Evolutionary conservation across 192 early-diverging fungal genomes (phyloP).

Genomic region (Coemansia sp.): DNA sequence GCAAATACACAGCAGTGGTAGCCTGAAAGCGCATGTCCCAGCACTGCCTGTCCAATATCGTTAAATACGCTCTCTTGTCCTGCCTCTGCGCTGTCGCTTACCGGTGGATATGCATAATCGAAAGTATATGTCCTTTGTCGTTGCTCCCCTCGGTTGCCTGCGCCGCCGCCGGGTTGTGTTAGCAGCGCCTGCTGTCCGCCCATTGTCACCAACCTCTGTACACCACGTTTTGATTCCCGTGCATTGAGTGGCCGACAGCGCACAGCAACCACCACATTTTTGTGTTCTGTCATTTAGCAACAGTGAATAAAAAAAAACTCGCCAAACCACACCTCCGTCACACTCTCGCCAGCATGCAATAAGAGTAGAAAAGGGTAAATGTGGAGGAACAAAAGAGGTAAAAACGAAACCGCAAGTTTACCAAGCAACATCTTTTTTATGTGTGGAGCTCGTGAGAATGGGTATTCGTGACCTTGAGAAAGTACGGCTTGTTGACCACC

Average conservation of each 20-base stretch:
- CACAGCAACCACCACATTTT: constrained; percentile 65
- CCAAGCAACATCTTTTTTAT: no score
- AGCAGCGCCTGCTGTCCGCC: constrained; percentile 70
- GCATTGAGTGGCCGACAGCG: constrained; percentile 76
- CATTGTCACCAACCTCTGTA: constrained; percentile 69
- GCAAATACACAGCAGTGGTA: constrained; percentile 95
- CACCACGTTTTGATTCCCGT: constrained; percentile 65
- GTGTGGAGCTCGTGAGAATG: no score
- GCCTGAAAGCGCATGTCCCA: constrained; percentile 84
- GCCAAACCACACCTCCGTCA: no score
- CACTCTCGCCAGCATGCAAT: no score
- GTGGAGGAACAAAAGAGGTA: no score
- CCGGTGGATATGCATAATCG: constrained; percentile 90
- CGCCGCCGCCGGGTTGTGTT: constrained; percentile 1
- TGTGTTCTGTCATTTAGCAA: constrained; percentile 27
- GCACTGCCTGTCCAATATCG: constrained; percentile 71
- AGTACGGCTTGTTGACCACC: no score
- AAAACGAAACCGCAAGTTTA: no score
- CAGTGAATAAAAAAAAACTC: no score
- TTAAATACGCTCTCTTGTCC: constrained; percentile 74
- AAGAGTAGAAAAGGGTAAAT: no score
- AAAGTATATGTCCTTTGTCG: constrained; percentile 68
- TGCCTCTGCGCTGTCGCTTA: constrained; percentile 62
- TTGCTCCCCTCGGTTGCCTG: constrained; percentile 16
- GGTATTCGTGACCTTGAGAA: no score